phyloP scores from a whole-genome alignment of 352 stramenopile species.

The Aphanomyces stellatus region DNA sequence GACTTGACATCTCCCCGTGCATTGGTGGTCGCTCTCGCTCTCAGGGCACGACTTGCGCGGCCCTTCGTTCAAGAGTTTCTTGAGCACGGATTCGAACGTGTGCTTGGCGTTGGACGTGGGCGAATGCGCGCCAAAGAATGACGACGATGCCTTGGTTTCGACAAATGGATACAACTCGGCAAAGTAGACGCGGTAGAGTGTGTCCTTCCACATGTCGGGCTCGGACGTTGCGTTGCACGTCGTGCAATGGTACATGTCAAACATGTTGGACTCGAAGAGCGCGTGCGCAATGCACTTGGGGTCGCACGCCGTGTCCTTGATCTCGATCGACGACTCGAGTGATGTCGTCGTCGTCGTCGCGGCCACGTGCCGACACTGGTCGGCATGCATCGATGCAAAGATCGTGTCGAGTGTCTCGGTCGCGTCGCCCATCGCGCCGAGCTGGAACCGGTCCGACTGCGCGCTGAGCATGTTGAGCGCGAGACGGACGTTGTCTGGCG shows the following conservation, averaged over 20 bases:
- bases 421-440: constrained; percentile 81
- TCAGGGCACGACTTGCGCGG: constrained; percentile 9
- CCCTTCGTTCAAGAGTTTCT: constrained; percentile 12
- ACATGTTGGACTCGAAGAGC: constrained; percentile 82
- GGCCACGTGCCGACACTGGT: constrained; percentile 33
- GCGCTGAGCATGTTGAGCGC: constrained; percentile 36
- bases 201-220: constrained; percentile 77
- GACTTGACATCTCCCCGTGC: not conserved
- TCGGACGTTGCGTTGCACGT: constrained; percentile 56
- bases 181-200: constrained; percentile 70
- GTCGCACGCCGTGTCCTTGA: constrained; percentile 56
- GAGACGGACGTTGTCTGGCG: constrained; percentile 60
- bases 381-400: constrained; percentile 62
- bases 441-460: constrained; percentile 33
- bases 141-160: not conserved
- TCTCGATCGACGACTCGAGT: constrained; percentile 9
- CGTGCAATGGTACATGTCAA: constrained; percentile 62
- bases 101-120: not conserved
- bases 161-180: constrained; percentile 16
- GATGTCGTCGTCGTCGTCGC: no score
- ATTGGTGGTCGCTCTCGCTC: not conserved
- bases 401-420: constrained; percentile 79
- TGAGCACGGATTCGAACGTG: constrained; percentile 10
- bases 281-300: constrained; percentile 71
- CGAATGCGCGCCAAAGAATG: not conserved